Evolutionary conservation across 257 asterid genomes (phyloP).

Genomic region (Eustoma russellianum): DNA sequence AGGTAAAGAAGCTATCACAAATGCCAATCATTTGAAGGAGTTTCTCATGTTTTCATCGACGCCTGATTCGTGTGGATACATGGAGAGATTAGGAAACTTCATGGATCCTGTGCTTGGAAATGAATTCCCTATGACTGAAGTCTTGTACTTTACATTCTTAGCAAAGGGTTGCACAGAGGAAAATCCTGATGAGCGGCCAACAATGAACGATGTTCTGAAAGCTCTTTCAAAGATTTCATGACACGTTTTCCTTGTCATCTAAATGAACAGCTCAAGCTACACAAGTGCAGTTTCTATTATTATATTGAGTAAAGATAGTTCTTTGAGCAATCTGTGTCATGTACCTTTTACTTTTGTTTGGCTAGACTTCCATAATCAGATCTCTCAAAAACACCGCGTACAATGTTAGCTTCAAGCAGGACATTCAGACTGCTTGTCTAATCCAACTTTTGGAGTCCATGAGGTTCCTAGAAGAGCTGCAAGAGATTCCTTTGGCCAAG

Average conservation of each 20-base stretch:
- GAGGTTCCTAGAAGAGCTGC: too few relatives aligned
- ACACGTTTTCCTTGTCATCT: not conserved
- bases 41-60: constrained; percentile 7
- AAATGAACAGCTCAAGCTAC: too few relatives aligned
- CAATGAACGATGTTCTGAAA: constrained; percentile 7
- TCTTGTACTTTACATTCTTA: constrained; percentile 12
- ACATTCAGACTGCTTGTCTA: too few relatives aligned
- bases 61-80: constrained; percentile 2
- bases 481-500: too few relatives aligned
- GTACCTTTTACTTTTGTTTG: not conserved
- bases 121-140: constrained; percentile 10
- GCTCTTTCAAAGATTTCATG: constrained; percentile 8
- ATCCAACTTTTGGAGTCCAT: too few relatives aligned
- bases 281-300: not conserved
- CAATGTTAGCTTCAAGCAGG: too few relatives aligned
- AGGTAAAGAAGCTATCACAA: constrained; percentile 4
- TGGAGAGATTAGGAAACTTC: constrained; percentile 9
- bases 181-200: constrained; percentile 12
- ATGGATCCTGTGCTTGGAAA: constrained; percentile 12
- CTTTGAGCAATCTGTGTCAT: not conserved
- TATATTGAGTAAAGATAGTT: too few relatives aligned
- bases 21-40: constrained; percentile 4
- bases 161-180: constrained; percentile 21
- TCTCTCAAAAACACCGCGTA: too few relatives aligned
- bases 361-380: too few relatives aligned